Conservation (phyloP, 768 basidiomycete genomes). For the Mycena vitilis region DNA sequence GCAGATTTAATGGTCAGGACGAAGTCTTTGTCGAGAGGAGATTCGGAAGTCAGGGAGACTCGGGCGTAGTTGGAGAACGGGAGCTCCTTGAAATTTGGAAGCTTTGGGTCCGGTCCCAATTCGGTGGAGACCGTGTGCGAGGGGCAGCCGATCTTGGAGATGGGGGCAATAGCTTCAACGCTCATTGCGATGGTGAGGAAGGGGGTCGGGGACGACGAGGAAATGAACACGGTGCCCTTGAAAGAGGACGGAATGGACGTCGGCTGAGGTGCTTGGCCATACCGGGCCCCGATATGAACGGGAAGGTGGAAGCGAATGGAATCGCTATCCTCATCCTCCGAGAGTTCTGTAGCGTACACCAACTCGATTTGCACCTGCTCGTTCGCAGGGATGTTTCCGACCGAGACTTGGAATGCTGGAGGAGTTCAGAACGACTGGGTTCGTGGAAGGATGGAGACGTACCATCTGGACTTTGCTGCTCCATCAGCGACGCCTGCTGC, state of each 20-base stretch:
- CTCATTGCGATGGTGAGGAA: constrained; percentile 27
- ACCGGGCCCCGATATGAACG: constrained; percentile 33
- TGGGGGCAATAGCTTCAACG: constrained; percentile 32
- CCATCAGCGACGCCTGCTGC: constrained; percentile 32
- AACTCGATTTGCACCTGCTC: constrained; percentile 30
- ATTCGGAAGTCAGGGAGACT: constrained; percentile 29
- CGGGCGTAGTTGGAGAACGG: constrained; percentile 34
- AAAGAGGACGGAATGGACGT: not conserved
- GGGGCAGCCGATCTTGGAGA: constrained; percentile 31
- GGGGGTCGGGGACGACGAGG: not conserved
- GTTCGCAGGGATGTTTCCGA: constrained; percentile 30
- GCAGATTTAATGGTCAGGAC: constrained; percentile 53
- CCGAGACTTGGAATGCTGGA: constrained; percentile 35
- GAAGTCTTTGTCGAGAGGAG: constrained; percentile 50
- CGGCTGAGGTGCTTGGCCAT: constrained; percentile 32
- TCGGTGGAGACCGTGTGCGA: constrained; percentile 37
- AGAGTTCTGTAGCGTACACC: constrained; percentile 33
- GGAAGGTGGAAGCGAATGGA: constrained; percentile 33
- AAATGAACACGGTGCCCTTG: not conserved
- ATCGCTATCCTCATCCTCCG: constrained; percentile 33
- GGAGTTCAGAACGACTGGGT: not conserved
- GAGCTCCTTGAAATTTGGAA: constrained; percentile 35
- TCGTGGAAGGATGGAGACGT: not conserved
- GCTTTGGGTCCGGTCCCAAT: constrained; percentile 32
- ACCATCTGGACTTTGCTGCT: constrained; percentile 35